phyloP scores from a whole-genome alignment of 2,329 filamentous ascomycete genomes.

The Fusarium tupiense region DNA sequence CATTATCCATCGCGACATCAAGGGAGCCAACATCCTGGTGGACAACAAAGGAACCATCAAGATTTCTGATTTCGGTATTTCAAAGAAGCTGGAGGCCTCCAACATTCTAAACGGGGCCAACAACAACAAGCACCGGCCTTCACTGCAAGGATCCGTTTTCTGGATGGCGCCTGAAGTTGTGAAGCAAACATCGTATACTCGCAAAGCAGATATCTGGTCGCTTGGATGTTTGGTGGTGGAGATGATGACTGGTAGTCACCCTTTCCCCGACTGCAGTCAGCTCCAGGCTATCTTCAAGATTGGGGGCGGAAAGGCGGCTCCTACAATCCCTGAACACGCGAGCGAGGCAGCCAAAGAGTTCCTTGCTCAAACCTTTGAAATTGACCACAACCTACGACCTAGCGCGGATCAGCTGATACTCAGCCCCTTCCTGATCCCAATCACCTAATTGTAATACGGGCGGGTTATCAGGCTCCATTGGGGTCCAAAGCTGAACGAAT shows the following conservation, averaged over 20 bases:
- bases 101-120: constrained; percentile 78
- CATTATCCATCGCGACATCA: constrained; percentile 99
- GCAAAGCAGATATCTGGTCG: constrained; percentile 99
- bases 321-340: constrained; percentile 87
- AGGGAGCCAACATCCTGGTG: constrained; percentile 97
- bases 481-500: constrained; percentile 1
- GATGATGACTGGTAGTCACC: constrained; percentile 98
- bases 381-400: constrained; percentile 91
- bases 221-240: constrained; percentile 96
- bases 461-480: neutral
- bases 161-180: constrained; percentile 99
- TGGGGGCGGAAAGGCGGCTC: constrained; percentile 84
- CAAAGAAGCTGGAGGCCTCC: constrained; percentile 94
- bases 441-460: constrained; percentile 54
- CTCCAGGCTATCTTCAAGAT: constrained; percentile 99
- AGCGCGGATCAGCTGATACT: constrained; percentile 90
- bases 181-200: constrained; percentile 96
- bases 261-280: constrained; percentile 96
- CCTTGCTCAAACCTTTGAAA: constrained; percentile 89
- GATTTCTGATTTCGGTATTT: constrained; percentile 99
- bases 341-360: constrained; percentile 87
- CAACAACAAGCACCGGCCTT: constrained; percentile 76
- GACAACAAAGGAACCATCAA: constrained; percentile 99
- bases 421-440: constrained; percentile 82
- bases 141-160: constrained; percentile 95